phyloP scores from a whole-genome alignment of 1,284 basidiomycete genomes.

The Leccinum subspadiceum region DNA sequence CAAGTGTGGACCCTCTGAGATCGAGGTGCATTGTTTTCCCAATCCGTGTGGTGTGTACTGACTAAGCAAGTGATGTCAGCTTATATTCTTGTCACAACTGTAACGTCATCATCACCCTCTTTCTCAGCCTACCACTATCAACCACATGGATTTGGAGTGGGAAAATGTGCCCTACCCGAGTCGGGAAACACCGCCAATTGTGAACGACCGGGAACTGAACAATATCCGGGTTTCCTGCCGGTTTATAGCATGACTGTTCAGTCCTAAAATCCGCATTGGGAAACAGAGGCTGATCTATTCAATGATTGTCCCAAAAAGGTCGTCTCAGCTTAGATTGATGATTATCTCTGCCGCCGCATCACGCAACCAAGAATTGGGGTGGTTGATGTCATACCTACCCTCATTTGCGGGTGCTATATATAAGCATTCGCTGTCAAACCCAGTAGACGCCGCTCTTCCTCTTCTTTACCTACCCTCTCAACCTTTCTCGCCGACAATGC shows the following conservation, averaged over 20 bases:
- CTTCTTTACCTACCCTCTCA: not conserved
- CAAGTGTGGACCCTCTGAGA: not conserved
- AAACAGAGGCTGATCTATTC: slow-evolving; percentile 14
- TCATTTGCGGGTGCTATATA: not conserved
- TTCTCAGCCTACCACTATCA: not conserved
- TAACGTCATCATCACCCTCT: not conserved
- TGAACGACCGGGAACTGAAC: not conserved
- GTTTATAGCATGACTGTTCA: not conserved
- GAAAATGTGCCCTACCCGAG: slow-evolving; percentile 1
- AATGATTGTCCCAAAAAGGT: slow-evolving; percentile 37
- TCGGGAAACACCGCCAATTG: slow-evolving; percentile 1
- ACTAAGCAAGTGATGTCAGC: not conserved
- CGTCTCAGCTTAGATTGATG: not conserved
- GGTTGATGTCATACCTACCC: slow-evolving; percentile 29
- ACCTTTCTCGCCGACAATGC: slow-evolving; percentile 12
- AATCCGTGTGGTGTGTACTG: not conserved
- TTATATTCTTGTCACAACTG: not conserved
- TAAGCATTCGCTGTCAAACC: not conserved
- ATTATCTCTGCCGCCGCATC: not conserved
- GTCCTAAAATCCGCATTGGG: not conserved
- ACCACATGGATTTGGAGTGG: slow-evolving; percentile 9
- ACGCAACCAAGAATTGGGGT: slow-evolving; percentile 2
- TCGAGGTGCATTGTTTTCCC: not conserved
- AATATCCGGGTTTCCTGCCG: not conserved
- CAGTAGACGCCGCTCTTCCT: not conserved